Base-by-base conservation (phyloP, 768 basidiomycete genomes). In the Auriscalpium vulgare region DNA sequence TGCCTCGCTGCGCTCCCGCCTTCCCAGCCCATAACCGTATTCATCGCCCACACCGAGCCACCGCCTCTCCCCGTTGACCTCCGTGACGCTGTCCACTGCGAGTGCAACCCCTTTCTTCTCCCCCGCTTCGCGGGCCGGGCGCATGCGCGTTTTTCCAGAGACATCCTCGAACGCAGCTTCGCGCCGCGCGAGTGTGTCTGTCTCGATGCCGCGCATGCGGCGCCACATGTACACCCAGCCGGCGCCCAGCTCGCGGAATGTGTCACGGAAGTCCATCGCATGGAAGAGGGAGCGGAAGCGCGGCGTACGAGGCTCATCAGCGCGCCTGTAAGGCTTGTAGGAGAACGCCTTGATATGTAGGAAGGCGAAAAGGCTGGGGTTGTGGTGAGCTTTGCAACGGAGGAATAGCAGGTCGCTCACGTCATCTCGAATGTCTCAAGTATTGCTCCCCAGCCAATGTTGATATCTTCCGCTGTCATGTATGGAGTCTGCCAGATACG, bases 401-500 rank as follows among this genome's bases (percentile, higher is more conserved):
- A 54, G 40, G 29, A 36, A 46, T 11, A 50, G 57, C 52, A 65
- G 56, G 48, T 6, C 50, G 5, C 82, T 17, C 64, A 84, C 84
- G 79, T 80, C 88, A 91, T 89, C 68, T 89, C 87, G 59, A 87
- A 77, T 0, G 84, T 85, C 62, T 87, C 82, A 2, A 85, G 63
- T 10, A 90, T 69, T 0, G 87, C 85, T 14, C 80, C 78, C 44
- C 87, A 78, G 4, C 85, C 88, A 29, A 85, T 83, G 61, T 84
- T 82, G 59, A 89, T 83, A 62, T 88, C 84, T 8, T 80, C 80
- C 4, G 84, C 82, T 1, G 86, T 85, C 86, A 86, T 87, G 64
- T 82, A 84, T 53, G 72, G 72, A 1, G 82, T 81, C 83, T 84
- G 46, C 36, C 16, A n/a, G 9, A 51, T 64, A 10, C 54, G 37